phyloP scores from a whole-genome alignment of 2,329 filamentous ascomycete genomes.

The Falciphora oryzae region DNA sequence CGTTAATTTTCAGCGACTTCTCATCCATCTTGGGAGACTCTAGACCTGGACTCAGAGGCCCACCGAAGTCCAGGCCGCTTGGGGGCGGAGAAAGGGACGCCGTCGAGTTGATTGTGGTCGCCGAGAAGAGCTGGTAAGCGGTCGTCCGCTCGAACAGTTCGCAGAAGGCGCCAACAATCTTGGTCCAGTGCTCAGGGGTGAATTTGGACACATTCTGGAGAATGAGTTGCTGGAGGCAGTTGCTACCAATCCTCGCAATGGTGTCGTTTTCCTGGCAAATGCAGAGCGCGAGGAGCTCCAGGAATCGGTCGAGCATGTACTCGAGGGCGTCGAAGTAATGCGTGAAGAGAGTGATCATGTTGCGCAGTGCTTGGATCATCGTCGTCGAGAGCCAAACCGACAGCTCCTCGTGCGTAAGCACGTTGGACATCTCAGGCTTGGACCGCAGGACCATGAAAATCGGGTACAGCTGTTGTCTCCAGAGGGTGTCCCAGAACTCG shows the following conservation, averaged over 20 bases:
- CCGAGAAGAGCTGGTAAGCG: constrained; percentile 90
- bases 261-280: constrained; percentile 99
- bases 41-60: constrained; percentile 33
- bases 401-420: constrained; percentile 90
- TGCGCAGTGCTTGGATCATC: constrained; percentile 96
- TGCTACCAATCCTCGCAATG: constrained; percentile 94
- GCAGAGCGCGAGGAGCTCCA: constrained; percentile 88
- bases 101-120: constrained; percentile 53
- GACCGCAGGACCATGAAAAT: constrained; percentile 98
- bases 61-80: constrained; percentile 47
- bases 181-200: constrained; percentile 77
- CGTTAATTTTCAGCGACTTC: constrained; percentile 58
- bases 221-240: constrained; percentile 94
- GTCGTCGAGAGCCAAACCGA: constrained; percentile 99
- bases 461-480: constrained; percentile 92
- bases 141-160: constrained; percentile 93
- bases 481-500: constrained; percentile 98
- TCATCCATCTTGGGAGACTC: constrained; percentile 40
- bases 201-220: constrained; percentile 96
- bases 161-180: constrained; percentile 93
- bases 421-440: constrained; percentile 92
- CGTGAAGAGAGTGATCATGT: constrained; percentile 98
- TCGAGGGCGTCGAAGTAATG: constrained; percentile 96
- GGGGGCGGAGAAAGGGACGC: constrained; percentile 45
- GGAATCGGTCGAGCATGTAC: constrained; percentile 96